Percentiles rank a stretch among this genome's conserved stretches.
Evolutionary conservation across 768 basidiomycete genomes (phyloP).

Genomic region (Lactarius tabidus): DNA sequence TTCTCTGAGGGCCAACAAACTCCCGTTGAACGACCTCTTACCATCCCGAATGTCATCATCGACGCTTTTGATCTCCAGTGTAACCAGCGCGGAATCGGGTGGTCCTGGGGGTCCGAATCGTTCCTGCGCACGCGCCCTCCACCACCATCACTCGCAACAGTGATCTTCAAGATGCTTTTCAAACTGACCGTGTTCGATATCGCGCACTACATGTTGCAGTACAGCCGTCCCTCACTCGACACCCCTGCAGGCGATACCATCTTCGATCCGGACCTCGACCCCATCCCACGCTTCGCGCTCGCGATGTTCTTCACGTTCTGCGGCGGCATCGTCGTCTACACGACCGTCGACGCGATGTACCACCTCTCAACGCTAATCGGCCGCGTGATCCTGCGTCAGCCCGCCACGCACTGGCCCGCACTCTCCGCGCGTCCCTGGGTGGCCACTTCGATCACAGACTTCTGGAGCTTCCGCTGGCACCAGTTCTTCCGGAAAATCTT

Average conservation of each 20-base stretch:
- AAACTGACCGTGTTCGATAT: constrained; percentile 11
- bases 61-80: constrained; percentile 17
- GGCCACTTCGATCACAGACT: constrained; percentile 37
- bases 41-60: constrained; percentile 3
- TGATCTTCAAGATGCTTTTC: neutral
- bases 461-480: constrained; percentile 42
- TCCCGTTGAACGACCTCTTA: constrained; percentile 5
- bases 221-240: constrained; percentile 10
- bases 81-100: constrained; percentile 21
- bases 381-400: constrained; percentile 32
- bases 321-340: constrained; percentile 18
- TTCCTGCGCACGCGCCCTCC: neutral
- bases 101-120: constrained; percentile 21
- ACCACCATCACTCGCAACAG: neutral
- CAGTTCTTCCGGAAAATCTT: constrained; percentile 35
- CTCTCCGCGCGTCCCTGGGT: constrained; percentile 36
- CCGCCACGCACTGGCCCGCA: constrained; percentile 36
- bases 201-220: neutral
- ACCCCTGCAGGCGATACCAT: constrained; percentile 7
- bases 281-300: neutral
- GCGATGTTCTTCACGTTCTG: constrained; percentile 13
- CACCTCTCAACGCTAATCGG: constrained; percentile 28
- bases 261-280: constrained; percentile 13
- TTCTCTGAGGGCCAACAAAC: neutral
- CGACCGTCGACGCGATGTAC: constrained; percentile 25